A percentile compares a stretch with the other conserved stretches of the same genome.
These are phyloP conservation scores for Hypoxylon sp. DNA, from an alignment of 2,329 filamentous ascomycete genomes.

Conservation along the genomic window DNA sequence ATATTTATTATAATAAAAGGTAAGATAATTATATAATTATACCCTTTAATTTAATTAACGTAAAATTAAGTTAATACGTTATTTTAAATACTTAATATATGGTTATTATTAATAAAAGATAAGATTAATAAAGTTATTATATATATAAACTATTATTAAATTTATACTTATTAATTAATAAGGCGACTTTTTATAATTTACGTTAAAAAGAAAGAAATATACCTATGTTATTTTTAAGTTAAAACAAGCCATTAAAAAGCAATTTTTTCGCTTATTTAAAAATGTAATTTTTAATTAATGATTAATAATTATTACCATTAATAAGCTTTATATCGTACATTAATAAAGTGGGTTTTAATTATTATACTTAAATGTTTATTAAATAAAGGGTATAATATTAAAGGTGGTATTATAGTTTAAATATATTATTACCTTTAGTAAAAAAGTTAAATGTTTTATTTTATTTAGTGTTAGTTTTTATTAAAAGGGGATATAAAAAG, in stretches of 20 bases:
- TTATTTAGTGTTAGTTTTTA: conserved; percentile 4
- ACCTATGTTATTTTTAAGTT: conserved; percentile 9
- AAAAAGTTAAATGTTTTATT: conserved; percentile 7
- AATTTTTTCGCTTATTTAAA: not conserved
- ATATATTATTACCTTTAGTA: conserved; percentile 13
- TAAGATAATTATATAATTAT: conserved; percentile 10
- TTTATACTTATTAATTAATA: not conserved
- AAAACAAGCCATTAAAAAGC: conserved; percentile 1
- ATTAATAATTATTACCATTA: not conserved
- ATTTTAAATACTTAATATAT: conserved; percentile 1
- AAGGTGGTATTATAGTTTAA: conserved; percentile 8
- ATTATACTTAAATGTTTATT: conserved; percentile 11
- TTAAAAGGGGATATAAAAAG: not conserved
- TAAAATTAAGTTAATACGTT: conserved; percentile 12
- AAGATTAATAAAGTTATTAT: conserved; percentile 12
- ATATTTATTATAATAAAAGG: conserved; percentile 15
- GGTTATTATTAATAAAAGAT: not conserved
- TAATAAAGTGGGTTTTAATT: conserved; percentile 2
- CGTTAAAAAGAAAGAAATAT: not conserved
- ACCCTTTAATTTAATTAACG: not conserved
- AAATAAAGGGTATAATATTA: not conserved
- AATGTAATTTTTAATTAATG: not conserved
- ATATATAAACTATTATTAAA: not conserved
- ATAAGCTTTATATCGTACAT: conserved; percentile 11
- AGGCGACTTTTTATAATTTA: not conserved